phyloP scores from a whole-genome alignment of 768 basidiomycete genomes.

The Neoboletus brunneissimus region DNA sequence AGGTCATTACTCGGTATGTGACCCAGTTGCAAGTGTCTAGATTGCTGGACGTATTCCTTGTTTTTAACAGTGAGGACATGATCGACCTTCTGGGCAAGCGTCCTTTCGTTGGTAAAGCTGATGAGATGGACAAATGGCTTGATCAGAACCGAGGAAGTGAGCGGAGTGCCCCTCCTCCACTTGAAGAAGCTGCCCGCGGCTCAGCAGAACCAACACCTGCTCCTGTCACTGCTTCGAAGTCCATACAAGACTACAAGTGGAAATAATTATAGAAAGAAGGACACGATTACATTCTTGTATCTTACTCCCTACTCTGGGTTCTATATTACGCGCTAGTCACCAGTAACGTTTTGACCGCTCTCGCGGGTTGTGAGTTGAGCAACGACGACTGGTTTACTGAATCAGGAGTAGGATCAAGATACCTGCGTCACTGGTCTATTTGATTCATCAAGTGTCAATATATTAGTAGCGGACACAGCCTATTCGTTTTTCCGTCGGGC shows the following conservation, averaged over 20 bases:
- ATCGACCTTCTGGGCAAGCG: constrained; percentile 77
- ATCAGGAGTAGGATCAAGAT: not conserved
- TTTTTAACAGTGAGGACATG: constrained; percentile 73
- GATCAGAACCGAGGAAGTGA: constrained; percentile 67
- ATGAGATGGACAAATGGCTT: constrained; percentile 98
- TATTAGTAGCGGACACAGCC: too few species aligned
- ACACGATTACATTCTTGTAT: constrained; percentile 14
- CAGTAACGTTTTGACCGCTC: constrained; percentile 1
- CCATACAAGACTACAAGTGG: constrained; percentile 31
- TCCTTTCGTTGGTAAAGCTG: constrained; percentile 71
- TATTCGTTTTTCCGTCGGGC: not conserved
- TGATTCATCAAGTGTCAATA: not conserved
- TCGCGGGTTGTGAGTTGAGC: constrained; percentile 1
- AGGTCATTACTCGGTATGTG: constrained; percentile 86
- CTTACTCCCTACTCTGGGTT: constrained; percentile 41
- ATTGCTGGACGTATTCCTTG: not conserved
- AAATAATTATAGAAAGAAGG: constrained; percentile 4
- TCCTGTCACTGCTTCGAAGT: constrained; percentile 46
- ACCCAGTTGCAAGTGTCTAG: not conserved
- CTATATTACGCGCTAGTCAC: constrained; percentile 44
- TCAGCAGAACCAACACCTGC: constrained; percentile 43
- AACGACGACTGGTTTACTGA: not conserved
- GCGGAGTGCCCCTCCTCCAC: constrained; percentile 62
- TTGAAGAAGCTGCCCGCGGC: constrained; percentile 46
- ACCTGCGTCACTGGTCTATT: not conserved